phyloP scores from a whole-genome alignment of 257 asterid genomes.

The Solanum ahanhuiri region DNA sequence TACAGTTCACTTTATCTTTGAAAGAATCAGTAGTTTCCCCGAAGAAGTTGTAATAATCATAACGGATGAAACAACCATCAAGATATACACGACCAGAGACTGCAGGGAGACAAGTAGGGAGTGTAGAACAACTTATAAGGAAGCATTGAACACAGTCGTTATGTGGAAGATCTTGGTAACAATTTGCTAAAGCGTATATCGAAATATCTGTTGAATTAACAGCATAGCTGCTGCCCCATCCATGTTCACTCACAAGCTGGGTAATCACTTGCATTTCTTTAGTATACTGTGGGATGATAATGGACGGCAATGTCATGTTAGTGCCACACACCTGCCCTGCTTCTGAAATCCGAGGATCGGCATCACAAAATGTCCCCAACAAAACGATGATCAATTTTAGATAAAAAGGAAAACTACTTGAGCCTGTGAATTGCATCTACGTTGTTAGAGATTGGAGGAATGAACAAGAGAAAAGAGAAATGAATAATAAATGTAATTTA shows the following conservation, averaged over 20 bases:
- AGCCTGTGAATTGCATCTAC: neutral
- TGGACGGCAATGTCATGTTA: constrained; percentile 16
- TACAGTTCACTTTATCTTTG: constrained; percentile 40
- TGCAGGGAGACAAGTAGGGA: constrained; percentile 64
- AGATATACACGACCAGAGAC: constrained; percentile 48
- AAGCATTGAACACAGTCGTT: constrained; percentile 68
- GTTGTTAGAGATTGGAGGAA: neutral
- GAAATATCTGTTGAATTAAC: constrained; percentile 14
- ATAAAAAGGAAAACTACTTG: neutral
- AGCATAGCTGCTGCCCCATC: constrained; percentile 29
- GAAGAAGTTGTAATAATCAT: constrained; percentile 43
- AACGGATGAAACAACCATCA: constrained; percentile 83
- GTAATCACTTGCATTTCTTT: constrained; percentile 48
- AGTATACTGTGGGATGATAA: constrained; percentile 41
- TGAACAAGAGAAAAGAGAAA: neutral
- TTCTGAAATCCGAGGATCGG: constrained; percentile 56
- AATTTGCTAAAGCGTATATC: constrained; percentile 49
- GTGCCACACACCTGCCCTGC: constrained; percentile 50
- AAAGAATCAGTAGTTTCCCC: constrained; percentile 34
- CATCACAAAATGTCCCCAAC: neutral
- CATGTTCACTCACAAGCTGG: constrained; percentile 26
- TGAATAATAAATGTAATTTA: neutral
- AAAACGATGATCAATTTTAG: neutral
- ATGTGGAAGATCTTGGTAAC: constrained; percentile 46
- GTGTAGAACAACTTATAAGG: constrained; percentile 53